Evolutionary conservation across 345 rosid genomes (phyloP), one percentile per base, ranked within the genome.

Genomic region (Populus deltoides): DNA sequence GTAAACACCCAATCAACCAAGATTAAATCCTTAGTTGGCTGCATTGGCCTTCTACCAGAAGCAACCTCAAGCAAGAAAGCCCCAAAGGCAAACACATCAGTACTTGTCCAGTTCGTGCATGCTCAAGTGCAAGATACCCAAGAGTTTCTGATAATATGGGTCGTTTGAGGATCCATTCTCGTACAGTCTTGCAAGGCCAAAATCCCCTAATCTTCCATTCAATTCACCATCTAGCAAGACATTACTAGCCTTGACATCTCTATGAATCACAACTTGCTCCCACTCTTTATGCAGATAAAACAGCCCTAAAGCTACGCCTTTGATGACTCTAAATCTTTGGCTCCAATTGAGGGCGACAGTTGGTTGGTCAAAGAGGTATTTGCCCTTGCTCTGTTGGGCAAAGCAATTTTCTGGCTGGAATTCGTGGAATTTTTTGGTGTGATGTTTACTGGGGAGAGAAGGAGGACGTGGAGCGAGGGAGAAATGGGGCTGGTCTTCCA

Each of bases 101-200:
- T 86, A 1, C 83, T 77, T 0, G 86, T 82, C 0, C 94, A 0
- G 87, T 87, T 47, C 91, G 33, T 1, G 84, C 79, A 70, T 84
- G 88, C 62, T 91, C 93, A 6, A 92, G 94, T 7, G 94, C 94
- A 7, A 89, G 77, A 81, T 91, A 91, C 4, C 93, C 95, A 29
- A 87, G 77, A 1, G 93, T 91, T 0, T 93, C 90, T 31, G 1
- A 82, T 92, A 1, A 88, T 72, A 5, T 77, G 89, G 18, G 95
- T 91, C 0, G 93, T 90, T 75, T 81, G 90, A 20, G 92, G 92
- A 80, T 86, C 89, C 2, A 78, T 78, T 6, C 90, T 88, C 89
- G 61, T 88, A 86, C 33, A 88, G 83, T 76, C 87, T 86, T 6
- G 93, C 92, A 11, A 91, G 86, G 8, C 95, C 92, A 51, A 91